Evolutionary conservation across 441 rosid genomes (phyloP).

Genomic region (Adansonia madagascariensis): DNA sequence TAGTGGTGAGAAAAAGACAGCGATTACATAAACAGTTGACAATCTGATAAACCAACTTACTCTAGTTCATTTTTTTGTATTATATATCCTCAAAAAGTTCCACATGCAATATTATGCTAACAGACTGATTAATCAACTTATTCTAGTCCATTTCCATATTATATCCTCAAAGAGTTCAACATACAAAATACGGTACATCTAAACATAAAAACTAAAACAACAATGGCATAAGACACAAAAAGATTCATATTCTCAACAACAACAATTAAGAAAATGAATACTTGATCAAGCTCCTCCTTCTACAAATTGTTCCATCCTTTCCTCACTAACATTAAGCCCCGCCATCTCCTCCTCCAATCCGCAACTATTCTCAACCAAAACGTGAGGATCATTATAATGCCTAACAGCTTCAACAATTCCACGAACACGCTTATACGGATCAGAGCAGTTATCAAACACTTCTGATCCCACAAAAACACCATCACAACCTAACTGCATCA

Average conservation of each 20-base stretch:
- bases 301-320: slow-evolving; percentile 55
- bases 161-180: not conserved
- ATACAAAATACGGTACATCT: slow-evolving; percentile 10
- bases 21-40: not conserved
- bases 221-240: not conserved
- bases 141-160: slow-evolving; percentile 13
- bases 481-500: slow-evolving; percentile 91
- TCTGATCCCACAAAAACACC: slow-evolving; percentile 72
- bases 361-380: slow-evolving; percentile 64
- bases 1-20: not conserved
- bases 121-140: slow-evolving; percentile 1
- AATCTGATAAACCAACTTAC: slow-evolving; percentile 10
- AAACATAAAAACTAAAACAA: not conserved
- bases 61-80: slow-evolving; percentile 8
- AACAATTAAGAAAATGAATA: not conserved
- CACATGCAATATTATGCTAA: not conserved
- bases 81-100: slow-evolving; percentile 13
- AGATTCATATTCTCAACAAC: not conserved
- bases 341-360: slow-evolving; percentile 58
- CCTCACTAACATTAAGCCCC: slow-evolving; percentile 49
- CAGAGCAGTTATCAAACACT: slow-evolving; percentile 52
- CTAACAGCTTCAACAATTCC: slow-evolving; percentile 77
- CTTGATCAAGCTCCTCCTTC: slow-evolving; percentile 30
- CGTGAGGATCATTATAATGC: slow-evolving; percentile 81
- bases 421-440: slow-evolving; percentile 60